phyloP scores from a whole-genome alignment of 257 asterid species.

The Nicotiana obtusifolia region DNA sequence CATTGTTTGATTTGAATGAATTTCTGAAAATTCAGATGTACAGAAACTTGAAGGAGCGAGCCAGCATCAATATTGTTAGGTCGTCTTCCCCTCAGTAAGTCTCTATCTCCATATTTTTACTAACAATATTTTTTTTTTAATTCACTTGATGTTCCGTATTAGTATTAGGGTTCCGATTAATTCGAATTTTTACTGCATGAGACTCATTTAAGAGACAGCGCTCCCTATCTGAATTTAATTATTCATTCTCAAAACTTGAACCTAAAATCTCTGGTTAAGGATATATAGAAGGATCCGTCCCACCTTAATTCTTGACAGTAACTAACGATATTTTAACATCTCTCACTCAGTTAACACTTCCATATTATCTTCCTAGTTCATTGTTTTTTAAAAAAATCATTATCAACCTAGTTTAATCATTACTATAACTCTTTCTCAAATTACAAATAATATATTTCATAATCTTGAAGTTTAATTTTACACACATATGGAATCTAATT shows the following conservation, averaged over 20 bases:
- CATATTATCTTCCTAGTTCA: neutral
- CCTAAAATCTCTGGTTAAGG: no score
- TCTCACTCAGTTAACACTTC: neutral
- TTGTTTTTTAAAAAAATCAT: neutral
- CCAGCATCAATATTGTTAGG: neutral
- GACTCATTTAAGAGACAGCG: no score
- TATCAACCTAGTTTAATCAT: no score
- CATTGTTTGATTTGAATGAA: neutral
- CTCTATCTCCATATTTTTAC: neutral
- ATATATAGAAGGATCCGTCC: no score
- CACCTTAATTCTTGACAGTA: no score
- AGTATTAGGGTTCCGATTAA: no score
- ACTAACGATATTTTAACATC: neutral
- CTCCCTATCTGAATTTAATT: no score
- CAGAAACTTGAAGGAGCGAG: constrained; percentile 8
- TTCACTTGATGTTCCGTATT: no score
- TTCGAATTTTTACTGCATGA: no score
- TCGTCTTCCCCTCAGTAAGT: neutral
- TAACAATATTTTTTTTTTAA: no score
- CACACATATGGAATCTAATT: neutral
- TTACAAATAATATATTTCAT: neutral
- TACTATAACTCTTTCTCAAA: neutral
- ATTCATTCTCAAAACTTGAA: no score
- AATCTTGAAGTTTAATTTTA: neutral
- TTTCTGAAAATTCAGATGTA: constrained; percentile 6